These are phyloP conservation scores for Tylopilus felleus DNA, from an alignment of 768 basidiomycete genomes.

Conservation along the genomic window DNA sequence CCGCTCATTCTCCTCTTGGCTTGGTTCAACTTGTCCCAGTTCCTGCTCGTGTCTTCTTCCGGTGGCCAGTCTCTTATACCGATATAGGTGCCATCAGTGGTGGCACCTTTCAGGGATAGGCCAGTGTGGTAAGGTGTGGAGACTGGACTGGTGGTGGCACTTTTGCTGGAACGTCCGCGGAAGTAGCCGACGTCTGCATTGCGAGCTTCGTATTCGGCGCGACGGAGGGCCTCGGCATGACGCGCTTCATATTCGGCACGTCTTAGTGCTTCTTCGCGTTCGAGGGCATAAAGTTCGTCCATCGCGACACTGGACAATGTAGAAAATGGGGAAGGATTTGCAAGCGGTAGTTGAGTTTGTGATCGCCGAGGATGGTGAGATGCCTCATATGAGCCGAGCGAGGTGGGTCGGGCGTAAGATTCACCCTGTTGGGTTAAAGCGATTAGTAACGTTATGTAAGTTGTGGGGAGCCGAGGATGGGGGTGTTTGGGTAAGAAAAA, in stretches of 20 bases:
- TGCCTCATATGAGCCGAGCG: constrained; percentile 43
- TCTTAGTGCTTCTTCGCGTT: constrained; percentile 78
- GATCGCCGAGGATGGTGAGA: constrained; percentile 29
- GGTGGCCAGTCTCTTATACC: constrained; percentile 37
- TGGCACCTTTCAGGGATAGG: constrained; percentile 16
- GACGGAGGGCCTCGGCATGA: constrained; percentile 63
- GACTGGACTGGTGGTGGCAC: constrained; percentile 66
- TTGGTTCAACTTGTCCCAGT: constrained; percentile 24
- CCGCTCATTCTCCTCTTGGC: constrained; percentile 50
- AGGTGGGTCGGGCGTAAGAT: constrained; percentile 57
- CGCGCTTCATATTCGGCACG: constrained; percentile 84
- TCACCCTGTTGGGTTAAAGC: constrained; percentile 38
- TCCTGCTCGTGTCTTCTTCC: constrained; percentile 28
- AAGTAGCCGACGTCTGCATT: constrained; percentile 45
- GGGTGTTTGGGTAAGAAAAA: too few relatives aligned
- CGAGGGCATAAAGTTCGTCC: constrained; percentile 86
- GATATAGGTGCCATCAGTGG: constrained; percentile 41
- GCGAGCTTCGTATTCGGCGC: constrained; percentile 59
- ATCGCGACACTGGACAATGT: constrained; percentile 74
- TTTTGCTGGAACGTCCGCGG: constrained; percentile 47
- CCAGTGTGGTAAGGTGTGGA: constrained; percentile 38
- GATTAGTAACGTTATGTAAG: constrained; percentile 27
- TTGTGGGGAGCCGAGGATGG: constrained; percentile 25
- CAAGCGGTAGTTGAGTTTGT: constrained; percentile 24
- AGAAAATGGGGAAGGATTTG: constrained; percentile 53